Evolutionary conservation across 805 yeast species (phyloP).

Genomic region (Candida boidinii): DNA sequence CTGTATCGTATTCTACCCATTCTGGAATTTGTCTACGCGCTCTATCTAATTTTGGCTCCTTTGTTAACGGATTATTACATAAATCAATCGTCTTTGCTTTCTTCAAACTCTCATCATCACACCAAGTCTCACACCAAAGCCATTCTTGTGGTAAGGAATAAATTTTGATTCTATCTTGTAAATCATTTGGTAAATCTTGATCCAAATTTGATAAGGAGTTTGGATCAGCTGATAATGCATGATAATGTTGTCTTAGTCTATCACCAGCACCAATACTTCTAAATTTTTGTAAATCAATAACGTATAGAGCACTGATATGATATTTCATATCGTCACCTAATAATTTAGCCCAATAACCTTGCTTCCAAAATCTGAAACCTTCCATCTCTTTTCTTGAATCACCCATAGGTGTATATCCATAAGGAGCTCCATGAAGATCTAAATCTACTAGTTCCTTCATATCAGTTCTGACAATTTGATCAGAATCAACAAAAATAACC

Average conservation of each 20-base stretch:
- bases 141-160: slow-evolving; percentile 72
- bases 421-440: slow-evolving; percentile 75
- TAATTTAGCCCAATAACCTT: slow-evolving; percentile 77
- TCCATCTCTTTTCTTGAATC: slow-evolving; percentile 74
- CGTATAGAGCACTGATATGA: slow-evolving; percentile 79
- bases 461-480: slow-evolving; percentile 73
- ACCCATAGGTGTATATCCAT: slow-evolving; percentile 84
- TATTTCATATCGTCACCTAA: slow-evolving; percentile 53
- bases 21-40: slow-evolving; percentile 75
- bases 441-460: slow-evolving; percentile 56
- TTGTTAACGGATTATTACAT: slow-evolving; percentile 77
- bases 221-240: slow-evolving; percentile 70
- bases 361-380: slow-evolving; percentile 86
- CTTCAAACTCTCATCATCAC: slow-evolving; percentile 51
- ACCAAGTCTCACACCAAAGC: slow-evolving; percentile 95
- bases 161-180: slow-evolving; percentile 63
- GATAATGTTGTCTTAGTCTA: slow-evolving; percentile 74
- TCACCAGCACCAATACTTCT: slow-evolving; percentile 72
- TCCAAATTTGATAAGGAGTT: slow-evolving; percentile 74
- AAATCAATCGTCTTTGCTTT: slow-evolving; percentile 74
- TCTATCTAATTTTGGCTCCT: slow-evolving; percentile 67
- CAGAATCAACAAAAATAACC: slow-evolving; percentile 81
- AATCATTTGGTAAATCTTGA: slow-evolving; percentile 87
- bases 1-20: slow-evolving; percentile 61
- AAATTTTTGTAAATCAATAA: slow-evolving; percentile 65